Base-by-base conservation (phyloP, 2,329 filamentous ascomycete species). In the Paracamarosporium sp. region DNA sequence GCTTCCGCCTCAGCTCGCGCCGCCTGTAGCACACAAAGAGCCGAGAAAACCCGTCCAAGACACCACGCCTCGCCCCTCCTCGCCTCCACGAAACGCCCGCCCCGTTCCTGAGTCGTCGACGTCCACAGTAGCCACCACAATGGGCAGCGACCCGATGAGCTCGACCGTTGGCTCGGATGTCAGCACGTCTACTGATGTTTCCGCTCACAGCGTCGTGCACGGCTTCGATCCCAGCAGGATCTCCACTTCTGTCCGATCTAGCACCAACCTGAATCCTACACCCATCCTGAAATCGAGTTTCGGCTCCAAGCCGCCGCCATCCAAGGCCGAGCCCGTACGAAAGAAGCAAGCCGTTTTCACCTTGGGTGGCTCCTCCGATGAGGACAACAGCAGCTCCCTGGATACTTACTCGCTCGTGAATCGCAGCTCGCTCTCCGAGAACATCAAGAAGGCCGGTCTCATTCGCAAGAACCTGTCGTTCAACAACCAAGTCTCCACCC, bases 161-260 rank as follows among this genome's bases (percentile, higher is more conserved):
- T 74, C 69, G 54, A 74, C 80, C 71, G 68, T 70, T 13, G 76
- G 82, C 35, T 88, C 86, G 48, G 87, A 90, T 67, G 84, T 83
- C 6, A 91, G 87, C 54, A 86, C 88, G 27, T 84, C 84, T 1
- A 87, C 85, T 11, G 85, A 86, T 48, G 77, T 87, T 62, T 83
- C 85, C 66, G 82, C 83, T 13, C 85, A 88, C 59, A 93, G 89
- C 62, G 86, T 97, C 56, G 89, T 97, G 51, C 90, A 91, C 62
- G 93, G 93, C 56, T 97, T 97, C 78, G 91, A 90, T 5, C 91
- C 91, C 1, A 89, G 90, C 25, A 87, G 89, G 59, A 83, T 90
- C 40, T 89, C 88, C 9, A 89, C 87, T 1, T 90, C 88, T 0
- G 87, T 88, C 68, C 85, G 88, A 64, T 89, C 80, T 62, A 86